These are phyloP conservation scores for Amphibolis antarctica DNA, from an alignment of 106 monocot genomes.

Conservation along the genomic window DNA sequence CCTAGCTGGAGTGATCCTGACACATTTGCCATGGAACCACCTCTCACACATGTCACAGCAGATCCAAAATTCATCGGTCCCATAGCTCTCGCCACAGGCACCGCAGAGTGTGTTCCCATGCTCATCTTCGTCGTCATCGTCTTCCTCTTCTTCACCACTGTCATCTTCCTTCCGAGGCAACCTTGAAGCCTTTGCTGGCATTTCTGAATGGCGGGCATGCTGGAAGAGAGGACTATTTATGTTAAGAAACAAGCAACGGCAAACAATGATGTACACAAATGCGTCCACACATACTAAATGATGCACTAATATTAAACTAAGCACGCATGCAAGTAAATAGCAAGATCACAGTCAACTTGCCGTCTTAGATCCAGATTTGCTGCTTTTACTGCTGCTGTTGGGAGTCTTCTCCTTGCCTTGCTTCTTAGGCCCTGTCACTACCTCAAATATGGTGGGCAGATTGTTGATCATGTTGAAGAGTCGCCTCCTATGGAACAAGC, in stretches of 20 bases:
- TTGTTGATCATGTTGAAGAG: constrained; percentile 68
- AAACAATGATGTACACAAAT: background rate
- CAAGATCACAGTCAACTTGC: background rate
- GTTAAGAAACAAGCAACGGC: background rate
- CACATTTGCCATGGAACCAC: constrained; percentile 92
- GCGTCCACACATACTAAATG: background rate
- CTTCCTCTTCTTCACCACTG: constrained; percentile 42
- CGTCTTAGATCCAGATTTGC: constrained; percentile 51
- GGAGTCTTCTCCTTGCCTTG: constrained; percentile 56
- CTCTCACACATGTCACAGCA: constrained; percentile 82
- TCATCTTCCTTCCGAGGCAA: constrained; percentile 37
- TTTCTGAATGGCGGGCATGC: constrained; percentile 32
- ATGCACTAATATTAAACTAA: background rate
- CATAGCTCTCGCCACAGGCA: constrained; percentile 62
- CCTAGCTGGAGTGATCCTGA: constrained; percentile 67
- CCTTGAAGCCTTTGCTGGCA: constrained; percentile 36
- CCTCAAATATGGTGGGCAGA: constrained; percentile 71
- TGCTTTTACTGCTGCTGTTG: constrained; percentile 58
- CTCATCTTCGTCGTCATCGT: constrained; percentile 56
- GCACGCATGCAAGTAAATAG: background rate
- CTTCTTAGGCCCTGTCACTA: constrained; percentile 57
- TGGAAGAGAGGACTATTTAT: constrained; percentile 1
- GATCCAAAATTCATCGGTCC: constrained; percentile 82
- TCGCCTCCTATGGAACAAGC: constrained; percentile 28
- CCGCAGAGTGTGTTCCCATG: constrained; percentile 69